Evolutionary conservation across 208 protist genomes (phyloP).

Genomic region (Trypanosomatidae sp.): DNA sequence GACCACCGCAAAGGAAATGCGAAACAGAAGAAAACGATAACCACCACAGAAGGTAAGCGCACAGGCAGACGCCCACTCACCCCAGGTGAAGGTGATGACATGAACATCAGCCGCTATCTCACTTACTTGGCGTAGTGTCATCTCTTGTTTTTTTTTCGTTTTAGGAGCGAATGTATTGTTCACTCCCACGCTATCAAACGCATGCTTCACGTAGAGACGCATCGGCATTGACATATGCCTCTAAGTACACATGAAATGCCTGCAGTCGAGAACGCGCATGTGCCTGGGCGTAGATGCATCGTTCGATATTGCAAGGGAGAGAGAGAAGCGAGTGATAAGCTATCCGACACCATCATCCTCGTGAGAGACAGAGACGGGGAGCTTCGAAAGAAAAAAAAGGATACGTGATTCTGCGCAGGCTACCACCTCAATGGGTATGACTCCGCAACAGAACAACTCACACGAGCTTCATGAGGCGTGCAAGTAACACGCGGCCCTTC

Average conservation of each 20-base stretch:
- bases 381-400: neutral
- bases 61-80: neutral
- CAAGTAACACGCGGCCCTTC: neutral
- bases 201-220: neutral
- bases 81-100: neutral
- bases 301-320: neutral
- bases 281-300: neutral
- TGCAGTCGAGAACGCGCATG: neutral
- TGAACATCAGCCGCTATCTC: neutral
- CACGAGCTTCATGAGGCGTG: neutral
- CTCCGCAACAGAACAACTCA: neutral
- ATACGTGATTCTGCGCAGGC: neutral
- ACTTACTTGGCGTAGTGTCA: neutral
- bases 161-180: neutral
- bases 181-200: neutral
- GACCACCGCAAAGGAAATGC: neutral
- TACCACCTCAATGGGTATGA: neutral
- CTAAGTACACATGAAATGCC: neutral
- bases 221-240: neutral
- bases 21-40: neutral
- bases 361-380: neutral
- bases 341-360: neutral
- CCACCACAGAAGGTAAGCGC: neutral
- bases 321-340: neutral
- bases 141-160: neutral